These are phyloP conservation scores for Brassica juncea DNA, from an alignment of 345 rosid genomes.

Conservation along the genomic window DNA sequence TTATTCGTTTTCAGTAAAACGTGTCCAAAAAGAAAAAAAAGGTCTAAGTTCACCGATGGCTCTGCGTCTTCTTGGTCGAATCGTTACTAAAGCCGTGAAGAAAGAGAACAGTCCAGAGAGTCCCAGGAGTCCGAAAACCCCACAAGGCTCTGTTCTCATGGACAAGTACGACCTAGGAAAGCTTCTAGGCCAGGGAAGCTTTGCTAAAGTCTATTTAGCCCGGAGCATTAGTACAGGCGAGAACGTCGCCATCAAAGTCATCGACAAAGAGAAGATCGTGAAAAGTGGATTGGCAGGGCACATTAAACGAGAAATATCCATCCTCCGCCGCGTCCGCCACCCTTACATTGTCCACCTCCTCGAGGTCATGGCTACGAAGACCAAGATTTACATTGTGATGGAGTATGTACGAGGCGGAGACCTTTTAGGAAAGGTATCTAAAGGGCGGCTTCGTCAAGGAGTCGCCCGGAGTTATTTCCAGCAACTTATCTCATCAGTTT, in stretches of 20 bases:
- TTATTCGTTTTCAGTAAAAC: neutral
- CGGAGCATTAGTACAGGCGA: slow-evolving; percentile 59
- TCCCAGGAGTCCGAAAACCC: slow-evolving; percentile 33
- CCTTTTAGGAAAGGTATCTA: slow-evolving; percentile 65
- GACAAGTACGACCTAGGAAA: slow-evolving; percentile 86
- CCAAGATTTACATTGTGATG: slow-evolving; percentile 89
- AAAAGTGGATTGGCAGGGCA: slow-evolving; percentile 52
- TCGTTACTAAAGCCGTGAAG: slow-evolving; percentile 22
- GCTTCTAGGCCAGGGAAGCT: slow-evolving; percentile 91
- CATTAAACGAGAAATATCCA: slow-evolving; percentile 88
- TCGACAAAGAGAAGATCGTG: slow-evolving; percentile 68
- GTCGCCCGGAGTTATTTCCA: slow-evolving; percentile 66
- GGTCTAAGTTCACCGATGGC: slow-evolving; percentile 15
- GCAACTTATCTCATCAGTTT: slow-evolving; percentile 79
- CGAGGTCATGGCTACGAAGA: slow-evolving; percentile 83
- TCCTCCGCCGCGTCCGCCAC: slow-evolving; percentile 73
- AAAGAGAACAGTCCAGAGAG: slow-evolving; percentile 32
- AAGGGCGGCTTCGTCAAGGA: slow-evolving; percentile 71
- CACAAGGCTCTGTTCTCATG: slow-evolving; percentile 47
- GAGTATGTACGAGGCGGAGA: slow-evolving; percentile 94
- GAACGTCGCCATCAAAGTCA: slow-evolving; percentile 84
- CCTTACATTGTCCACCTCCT: slow-evolving; percentile 65
- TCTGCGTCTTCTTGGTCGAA: slow-evolving; percentile 30
- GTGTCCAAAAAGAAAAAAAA: neutral
- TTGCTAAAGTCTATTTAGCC: slow-evolving; percentile 86